Evolutionary conservation across 2,329 filamentous ascomycete genomes (phyloP), one percentile per base, ranked within the genome.

Genomic region (Fusarium aywerte): DNA sequence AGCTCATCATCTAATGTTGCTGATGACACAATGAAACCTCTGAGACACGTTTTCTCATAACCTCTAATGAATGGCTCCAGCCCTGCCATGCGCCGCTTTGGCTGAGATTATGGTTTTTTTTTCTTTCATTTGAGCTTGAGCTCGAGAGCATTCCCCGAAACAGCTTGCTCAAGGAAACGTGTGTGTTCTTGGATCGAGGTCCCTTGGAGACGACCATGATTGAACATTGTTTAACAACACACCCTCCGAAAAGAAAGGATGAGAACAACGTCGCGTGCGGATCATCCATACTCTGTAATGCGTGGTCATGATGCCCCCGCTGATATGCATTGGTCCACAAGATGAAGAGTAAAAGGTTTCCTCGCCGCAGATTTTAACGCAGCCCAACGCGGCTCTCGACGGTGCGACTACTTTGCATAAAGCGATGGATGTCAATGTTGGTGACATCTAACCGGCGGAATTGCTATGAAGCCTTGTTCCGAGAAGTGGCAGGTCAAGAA

Each of bases 1-100:
- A 73, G 49, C 70, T 67, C 68, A 73, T 68, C 63, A 50, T 51
- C 29, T 20, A 38, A 20, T 43, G 45, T 59, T 55, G 60, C 57
- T 54, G 53, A 67, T 72, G 59, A 58, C 65, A 71, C 50, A 58
- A 68, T 62, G 31, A 52, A 63, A 40, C 52, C 57, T 33, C 57
- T 29, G 27, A 29, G 40, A 58, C 66, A 73, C 63, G 67, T 72
- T 72, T 55, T 65, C 48, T 50, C 39, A 54, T n/a, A 40, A 42
- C 44, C 52, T 42, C 40, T 44, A 31, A 31, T 70, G 65, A 70
- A 70, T 70, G 70, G 68, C 39, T 57, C 33, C 25, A 38, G 25
- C 20, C 45, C 39, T 45, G 31, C 44, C 21, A 13, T 55, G 21
- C 18, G 38, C 45, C 49, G 50, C 36, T 25, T 25, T 39, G 27